Conservation (phyloP, 2,329 filamentous ascomycete genomes). For the Chaetomium strumarium region DNA sequence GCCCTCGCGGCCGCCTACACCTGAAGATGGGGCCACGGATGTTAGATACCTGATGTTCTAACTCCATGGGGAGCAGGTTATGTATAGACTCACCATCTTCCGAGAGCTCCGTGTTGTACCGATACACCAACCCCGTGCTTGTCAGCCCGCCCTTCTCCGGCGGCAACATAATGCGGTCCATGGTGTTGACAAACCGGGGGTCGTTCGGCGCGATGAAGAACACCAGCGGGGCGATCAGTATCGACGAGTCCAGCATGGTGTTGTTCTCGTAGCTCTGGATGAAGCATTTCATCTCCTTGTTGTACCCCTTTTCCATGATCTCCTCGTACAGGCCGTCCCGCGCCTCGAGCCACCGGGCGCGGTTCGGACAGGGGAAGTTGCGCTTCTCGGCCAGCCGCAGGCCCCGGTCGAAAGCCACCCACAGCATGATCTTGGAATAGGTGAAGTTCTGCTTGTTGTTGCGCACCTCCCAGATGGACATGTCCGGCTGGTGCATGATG, state of each 20-base stretch:
- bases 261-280: conserved; percentile 70
- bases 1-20: conserved; percentile 67
- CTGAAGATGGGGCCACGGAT: conserved; percentile 33
- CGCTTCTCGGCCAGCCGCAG: conserved; percentile 69
- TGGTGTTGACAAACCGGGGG: conserved; percentile 65
- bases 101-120: conserved; percentile 63
- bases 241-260: conserved; percentile 65
- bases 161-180: conserved; percentile 64
- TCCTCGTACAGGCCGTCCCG: conserved; percentile 67
- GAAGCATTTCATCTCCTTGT: conserved; percentile 62
- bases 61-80: too few relatives aligned
- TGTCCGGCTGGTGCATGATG: conserved; percentile 62
- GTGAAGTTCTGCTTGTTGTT: conserved; percentile 71
- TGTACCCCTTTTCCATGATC: conserved; percentile 73
- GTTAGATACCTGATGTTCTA: conserved; percentile 9
- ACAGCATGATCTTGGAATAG: conserved; percentile 79
- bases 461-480: conserved; percentile 80
- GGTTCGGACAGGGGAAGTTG: conserved; percentile 67
- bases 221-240: conserved; percentile 70
- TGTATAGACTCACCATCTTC: conserved; percentile 55
- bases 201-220: conserved; percentile 77
- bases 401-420: conserved; percentile 73
- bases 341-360: conserved; percentile 58
- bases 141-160: conserved; percentile 72
- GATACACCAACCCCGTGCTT: conserved; percentile 67